Base-by-base conservation (phyloP, 1,284 basidiomycete genomes). In the Lignosus rhinocerotis region DNA sequence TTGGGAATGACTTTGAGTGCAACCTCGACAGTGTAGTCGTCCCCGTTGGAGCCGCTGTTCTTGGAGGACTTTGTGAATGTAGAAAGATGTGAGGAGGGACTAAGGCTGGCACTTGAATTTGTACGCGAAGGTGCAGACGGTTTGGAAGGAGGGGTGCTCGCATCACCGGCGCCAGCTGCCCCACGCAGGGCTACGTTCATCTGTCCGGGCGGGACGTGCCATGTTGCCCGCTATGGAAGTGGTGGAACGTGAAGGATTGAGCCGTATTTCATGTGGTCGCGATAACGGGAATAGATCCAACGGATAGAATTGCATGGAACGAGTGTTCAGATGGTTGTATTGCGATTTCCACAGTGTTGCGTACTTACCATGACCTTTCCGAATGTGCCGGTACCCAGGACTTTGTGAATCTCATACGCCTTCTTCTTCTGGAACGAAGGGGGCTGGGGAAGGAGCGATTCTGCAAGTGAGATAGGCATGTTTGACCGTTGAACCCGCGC, bases 1-100 rank as follows among this genome's bases (percentile, higher is more conserved):
- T 95, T 95, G 10, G 90, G 81, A 51, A 96, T 95, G 61, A 94
- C 84, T 75, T 94, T 95, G 52, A 95, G 75, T 16, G 94, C 94
- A 2, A 96, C 93, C 5, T 93, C 88, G 67, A 88, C 84, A 48
- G 76, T 80, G 54, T 82, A 67, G 4, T 58, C 66, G 19, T 53
- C 56, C 10, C 69, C 66, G 49, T 38, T 30, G 17, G 46, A 36
- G 38, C 21, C 41, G 42, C 31, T 58, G 59, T 43, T 54, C 42
- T 59, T 61, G 44, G 44, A 49, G 21, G 57, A 55, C 50, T 59
- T 51, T 31, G 59, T 52, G 53, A 63, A 63, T 17, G 46, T 43
- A 25, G 59, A 46, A 51, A 53, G 56, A 45, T 62, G 62, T n/a
- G 64, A 60, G 6, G 70, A 66, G 7, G 66, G 58, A 39, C 52